Evolutionary conservation across 306 rosid genomes (phyloP).

Genomic region (Luffa acutangula): DNA sequence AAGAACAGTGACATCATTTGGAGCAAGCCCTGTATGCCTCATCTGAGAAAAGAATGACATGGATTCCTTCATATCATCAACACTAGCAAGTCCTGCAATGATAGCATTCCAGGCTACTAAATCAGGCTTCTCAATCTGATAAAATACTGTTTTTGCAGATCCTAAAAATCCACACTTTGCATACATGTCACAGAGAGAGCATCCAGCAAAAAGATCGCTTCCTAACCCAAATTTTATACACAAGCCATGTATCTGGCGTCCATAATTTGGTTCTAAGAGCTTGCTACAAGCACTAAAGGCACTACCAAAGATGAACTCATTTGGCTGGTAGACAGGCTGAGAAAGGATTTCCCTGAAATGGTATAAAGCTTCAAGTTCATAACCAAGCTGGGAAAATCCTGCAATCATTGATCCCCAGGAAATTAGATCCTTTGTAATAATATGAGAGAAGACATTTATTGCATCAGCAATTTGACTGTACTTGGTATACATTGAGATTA

Average conservation of each 20-base stretch:
- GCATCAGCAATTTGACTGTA: slow-evolving; percentile 44
- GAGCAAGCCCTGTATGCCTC: slow-evolving; percentile 33
- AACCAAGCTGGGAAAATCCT: slow-evolving; percentile 60
- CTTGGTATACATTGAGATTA: slow-evolving; percentile 62
- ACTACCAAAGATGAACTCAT: slow-evolving; percentile 60
- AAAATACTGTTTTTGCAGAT: slow-evolving; percentile 40
- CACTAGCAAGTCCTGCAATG: slow-evolving; percentile 46
- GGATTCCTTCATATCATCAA: slow-evolving; percentile 38
- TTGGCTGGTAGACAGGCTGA: slow-evolving; percentile 42
- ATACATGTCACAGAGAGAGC: slow-evolving; percentile 79
- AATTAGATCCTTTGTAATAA: slow-evolving; percentile 47
- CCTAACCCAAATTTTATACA: slow-evolving; percentile 55
- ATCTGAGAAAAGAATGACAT: slow-evolving; percentile 34
- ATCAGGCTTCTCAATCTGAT: slow-evolving; percentile 49
- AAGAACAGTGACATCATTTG: slow-evolving; percentile 49
- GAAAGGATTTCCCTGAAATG: slow-evolving; percentile 52
- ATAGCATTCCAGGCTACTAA: slow-evolving; percentile 72
- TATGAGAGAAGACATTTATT: slow-evolving; percentile 34
- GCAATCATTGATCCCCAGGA: slow-evolving; percentile 73
- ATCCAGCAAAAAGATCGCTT: slow-evolving; percentile 50
- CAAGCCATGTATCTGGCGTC: slow-evolving; percentile 58
- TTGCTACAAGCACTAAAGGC: slow-evolving; percentile 58
- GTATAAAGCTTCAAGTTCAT: slow-evolving; percentile 46
- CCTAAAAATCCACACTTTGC: slow-evolving; percentile 45
- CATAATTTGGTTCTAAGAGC: slow-evolving; percentile 49